Percentiles rank a stretch among this genome's conserved stretches.
These are phyloP conservation scores for Trifolium pratense DNA, from an alignment of 306 rosid species.

Conservation along the genomic window DNA sequence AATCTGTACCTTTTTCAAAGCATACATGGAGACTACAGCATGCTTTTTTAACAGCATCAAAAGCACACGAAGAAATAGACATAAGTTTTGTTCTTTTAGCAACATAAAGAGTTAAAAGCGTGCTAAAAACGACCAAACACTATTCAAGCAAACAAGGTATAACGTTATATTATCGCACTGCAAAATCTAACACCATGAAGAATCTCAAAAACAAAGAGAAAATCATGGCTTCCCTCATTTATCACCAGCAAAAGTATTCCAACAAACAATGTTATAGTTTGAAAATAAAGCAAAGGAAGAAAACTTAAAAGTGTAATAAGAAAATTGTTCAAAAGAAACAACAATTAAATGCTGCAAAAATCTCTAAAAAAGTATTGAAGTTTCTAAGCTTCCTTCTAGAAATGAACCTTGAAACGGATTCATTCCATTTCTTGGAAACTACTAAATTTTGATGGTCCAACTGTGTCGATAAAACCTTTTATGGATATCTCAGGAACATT, in stretches of 20 bases:
- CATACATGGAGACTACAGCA: background rate
- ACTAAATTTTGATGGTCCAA: slow-evolving; percentile 71
- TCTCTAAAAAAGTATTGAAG: slow-evolving; percentile 44
- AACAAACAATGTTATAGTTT: slow-evolving; percentile 42
- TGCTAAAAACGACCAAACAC: slow-evolving; percentile 31
- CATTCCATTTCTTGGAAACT: slow-evolving; percentile 49
- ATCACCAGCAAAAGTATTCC: slow-evolving; percentile 35
- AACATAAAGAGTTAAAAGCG: slow-evolving; percentile 1
- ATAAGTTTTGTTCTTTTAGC: background rate
- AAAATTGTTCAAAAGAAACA: slow-evolving; percentile 46
- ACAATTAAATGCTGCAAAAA: slow-evolving; percentile 65
- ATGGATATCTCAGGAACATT: slow-evolving; percentile 69
- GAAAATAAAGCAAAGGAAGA: slow-evolving; percentile 39
- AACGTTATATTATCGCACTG: slow-evolving; percentile 23
- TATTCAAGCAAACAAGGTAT: slow-evolving; percentile 37
- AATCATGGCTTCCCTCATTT: slow-evolving; percentile 36
- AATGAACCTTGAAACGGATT: slow-evolving; percentile 46
- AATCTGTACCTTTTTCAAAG: background rate
- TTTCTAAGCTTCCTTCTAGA: slow-evolving; percentile 46
- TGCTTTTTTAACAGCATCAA: background rate
- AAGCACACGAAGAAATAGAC: background rate
- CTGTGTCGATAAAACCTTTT: slow-evolving; percentile 71
- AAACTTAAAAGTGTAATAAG: slow-evolving; percentile 34
- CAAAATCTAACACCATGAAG: slow-evolving; percentile 18
- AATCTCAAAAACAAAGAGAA: background rate